Conservation (phyloP, 2,329 filamentous ascomycete genomes). For the Davidsoniella australis region DNA sequence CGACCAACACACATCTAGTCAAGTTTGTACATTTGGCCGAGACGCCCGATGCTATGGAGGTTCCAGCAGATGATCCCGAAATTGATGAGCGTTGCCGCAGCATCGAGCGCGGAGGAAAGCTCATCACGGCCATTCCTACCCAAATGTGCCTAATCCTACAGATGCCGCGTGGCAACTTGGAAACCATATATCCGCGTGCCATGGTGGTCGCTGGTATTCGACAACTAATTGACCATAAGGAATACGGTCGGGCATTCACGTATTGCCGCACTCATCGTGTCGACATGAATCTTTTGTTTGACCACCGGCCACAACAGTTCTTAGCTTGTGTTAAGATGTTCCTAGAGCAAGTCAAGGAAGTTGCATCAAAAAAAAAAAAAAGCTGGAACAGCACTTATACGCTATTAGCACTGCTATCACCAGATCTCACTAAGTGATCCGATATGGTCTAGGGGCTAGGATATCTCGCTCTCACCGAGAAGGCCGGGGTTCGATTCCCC, state of each 20-base stretch:
- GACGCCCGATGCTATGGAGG: conserved; percentile 50
- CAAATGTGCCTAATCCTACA: conserved; percentile 75
- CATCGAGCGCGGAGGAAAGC: conserved; percentile 72
- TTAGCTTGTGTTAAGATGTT: conserved; percentile 59
- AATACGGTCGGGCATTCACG: conserved; percentile 71
- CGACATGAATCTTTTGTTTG: conserved; percentile 94
- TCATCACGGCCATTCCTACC: conserved; percentile 80
- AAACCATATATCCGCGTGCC: conserved; percentile 85
- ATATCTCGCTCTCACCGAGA: conserved; percentile 14
- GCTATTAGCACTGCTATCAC: conserved; percentile 13
- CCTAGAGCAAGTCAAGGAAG: conserved; percentile 69
- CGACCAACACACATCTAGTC: conserved; percentile 77
- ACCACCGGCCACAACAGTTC: conserved; percentile 80
- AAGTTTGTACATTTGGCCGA: conserved; percentile 78
- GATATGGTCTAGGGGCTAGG: conserved; percentile 13
- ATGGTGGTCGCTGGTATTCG: conserved; percentile 85
- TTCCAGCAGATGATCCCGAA: conserved; percentile 78
- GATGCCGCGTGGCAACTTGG: conserved; percentile 89
- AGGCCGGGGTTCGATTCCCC: conserved; percentile 16
- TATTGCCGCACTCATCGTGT: conserved; percentile 86
- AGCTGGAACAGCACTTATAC: too few species aligned
- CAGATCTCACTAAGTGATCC: background rate
- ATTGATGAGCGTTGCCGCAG: conserved; percentile 81
- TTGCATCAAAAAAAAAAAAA: too few species aligned
- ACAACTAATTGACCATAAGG: conserved; percentile 57